Evolutionary conservation across 179 eudicot genomes (phyloP).

Genomic region (Vitellaria paradoxa): DNA sequence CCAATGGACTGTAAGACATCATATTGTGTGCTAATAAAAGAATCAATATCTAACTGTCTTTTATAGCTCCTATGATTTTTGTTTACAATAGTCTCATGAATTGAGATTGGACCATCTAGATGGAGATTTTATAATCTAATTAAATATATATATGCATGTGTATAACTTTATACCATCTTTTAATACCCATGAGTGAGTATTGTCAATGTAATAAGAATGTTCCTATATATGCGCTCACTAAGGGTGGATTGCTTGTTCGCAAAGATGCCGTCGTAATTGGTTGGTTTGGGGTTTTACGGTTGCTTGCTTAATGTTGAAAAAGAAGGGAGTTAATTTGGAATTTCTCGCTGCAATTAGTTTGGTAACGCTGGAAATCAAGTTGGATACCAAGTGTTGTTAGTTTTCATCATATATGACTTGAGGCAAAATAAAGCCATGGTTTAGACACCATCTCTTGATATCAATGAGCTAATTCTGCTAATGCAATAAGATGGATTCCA

Average conservation of each 20-base stretch:
- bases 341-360: neutral
- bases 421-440: neutral
- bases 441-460: neutral
- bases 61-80: neutral
- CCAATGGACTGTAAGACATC: neutral
- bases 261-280: slow-evolving; percentile 4
- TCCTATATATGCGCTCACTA: neutral
- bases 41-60: neutral
- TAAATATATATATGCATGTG: neutral
- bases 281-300: neutral
- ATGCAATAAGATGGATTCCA: neutral
- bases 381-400: neutral
- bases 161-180: neutral
- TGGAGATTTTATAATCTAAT: neutral
- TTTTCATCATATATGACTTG: neutral
- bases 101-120: neutral
- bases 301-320: neutral
- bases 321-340: neutral
- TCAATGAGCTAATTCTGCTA: neutral
- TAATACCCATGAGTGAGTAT: neutral
- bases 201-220: neutral
- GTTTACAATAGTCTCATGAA: neutral
- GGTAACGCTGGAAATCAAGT: neutral
- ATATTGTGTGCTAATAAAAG: neutral
- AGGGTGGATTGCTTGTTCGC: neutral